Base-by-base conservation (phyloP, 345 rosid species). In the Carallia brachiata region DNA sequence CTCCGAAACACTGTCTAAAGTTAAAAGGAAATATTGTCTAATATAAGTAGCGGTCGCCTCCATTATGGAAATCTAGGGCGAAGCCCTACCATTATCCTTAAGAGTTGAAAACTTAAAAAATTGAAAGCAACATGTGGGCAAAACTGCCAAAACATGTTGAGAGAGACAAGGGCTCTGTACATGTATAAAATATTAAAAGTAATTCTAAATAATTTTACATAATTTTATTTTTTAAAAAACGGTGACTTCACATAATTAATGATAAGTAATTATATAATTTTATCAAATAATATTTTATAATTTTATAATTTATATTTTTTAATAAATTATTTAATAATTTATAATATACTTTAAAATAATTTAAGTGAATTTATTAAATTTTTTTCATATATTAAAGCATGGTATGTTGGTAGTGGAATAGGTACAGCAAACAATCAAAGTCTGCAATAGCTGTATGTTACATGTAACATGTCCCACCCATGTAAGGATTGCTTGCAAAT, bases 41-140 rank as follows among this genome's bases (percentile, higher is more conserved):
- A 44, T 13, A 44, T 12, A 44, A 44, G 0, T 3, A 44, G 48
- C 3, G 48, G 48, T 0, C 2, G 4, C 3, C 4, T 10, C 48
- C 13, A 40, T 40, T 55, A 3, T 1, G 27, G 60, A 32, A 62
- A 56, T 73, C 19, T 32, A 15, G 63, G 34, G 63, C 13, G 56
- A 66, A 6, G 52, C 54, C 47, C 54, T 36, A 53, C n/a, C 19
- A 44, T 31, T 6, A 16, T n/a, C 37, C 16, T 52, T 17, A 52
- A 23, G 54, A 36, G 36, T 28, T 67, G 37, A 61, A 19, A 53
- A 61, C 6, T 18, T 6, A n/a, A 55, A 12, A 61, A 61, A 1
- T n/a, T 15, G 68, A 53, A 39, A 61, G 57, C 77, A 39, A 66
- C 67, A 1, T 12, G 3, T 4, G 50, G 50, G 44, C 44, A 39